Evolutionary conservation across 1,284 basidiomycete genomes (phyloP), one percentile per base, ranked within the genome.

Genomic region (Omphalotus olearius): DNA sequence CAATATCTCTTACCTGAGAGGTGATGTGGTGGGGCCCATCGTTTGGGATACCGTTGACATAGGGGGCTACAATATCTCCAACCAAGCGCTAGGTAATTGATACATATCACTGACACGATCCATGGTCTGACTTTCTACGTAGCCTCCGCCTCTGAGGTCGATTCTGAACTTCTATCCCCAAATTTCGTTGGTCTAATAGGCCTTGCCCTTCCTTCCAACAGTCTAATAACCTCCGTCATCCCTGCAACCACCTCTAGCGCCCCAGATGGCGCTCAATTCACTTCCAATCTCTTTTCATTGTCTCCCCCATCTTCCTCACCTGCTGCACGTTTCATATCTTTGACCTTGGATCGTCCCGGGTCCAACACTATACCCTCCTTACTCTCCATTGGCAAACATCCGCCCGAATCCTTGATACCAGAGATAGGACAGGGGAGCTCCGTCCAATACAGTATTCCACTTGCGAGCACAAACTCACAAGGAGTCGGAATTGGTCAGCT

Each of bases 171-270:
- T 0, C 73, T 88, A 4, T 66, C 72, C 1, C 59, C 70, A 4
- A 53, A 65, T 10, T 89, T 83, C 62, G 72, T 68, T 54, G 86
- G 87, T 28, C 74, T 90, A 45, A 71, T 89, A 3, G 88, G 87
- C n/a, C 78, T 90, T 37, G 83, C 85, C 1, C 78, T 88, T 17
- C 83, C 87, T 17, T 65, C 70, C 35, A 80, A 87, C 64, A 85
- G 82, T 16, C 59, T 80, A 55, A 88, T 89, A 49, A 70, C 78
- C 1, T 47, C 65, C 3, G 6, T 48, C 2, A 71, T 89, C 28
- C 70, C 76, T 0, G 71, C 83, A 0, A 68, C 68, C 10, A 70
- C 69, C 10, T 65, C 61, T 40, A 72, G 81, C 62, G 52, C 64
- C 2, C 75, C 80, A 0, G 82, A 87, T 57, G 86, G 86, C 45